These are phyloP conservation scores for Lanzia echinophila DNA, from an alignment of 2,329 filamentous ascomycete genomes.

Conservation along the genomic window DNA sequence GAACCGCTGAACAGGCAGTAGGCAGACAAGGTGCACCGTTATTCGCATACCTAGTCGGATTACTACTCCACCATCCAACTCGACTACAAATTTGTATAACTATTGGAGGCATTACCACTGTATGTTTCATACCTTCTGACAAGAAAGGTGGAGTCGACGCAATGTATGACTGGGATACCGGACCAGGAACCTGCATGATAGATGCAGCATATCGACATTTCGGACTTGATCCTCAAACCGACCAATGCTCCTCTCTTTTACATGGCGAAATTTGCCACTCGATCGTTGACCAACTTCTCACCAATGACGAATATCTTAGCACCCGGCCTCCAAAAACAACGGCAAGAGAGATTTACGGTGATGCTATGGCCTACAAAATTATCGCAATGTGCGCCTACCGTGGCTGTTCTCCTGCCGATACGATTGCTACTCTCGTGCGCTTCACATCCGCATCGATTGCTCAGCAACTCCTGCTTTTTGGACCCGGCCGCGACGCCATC, in stretches of 20 bases:
- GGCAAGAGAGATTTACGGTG: conserved; percentile 29
- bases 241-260: conserved; percentile 20
- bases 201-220: conserved; percentile 28
- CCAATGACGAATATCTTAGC: conserved; percentile 23
- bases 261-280: conserved; percentile 28
- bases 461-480: conserved; percentile 28
- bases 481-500: conserved; percentile 26
- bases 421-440: conserved; percentile 28
- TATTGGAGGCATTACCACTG: conserved; percentile 28
- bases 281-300: conserved; percentile 27
- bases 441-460: conserved; percentile 30
- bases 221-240: conserved; percentile 25
- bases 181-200: conserved; percentile 29
- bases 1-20: conserved; percentile 31
- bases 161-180: conserved; percentile 32
- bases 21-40: conserved; percentile 29
- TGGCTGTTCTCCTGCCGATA: conserved; percentile 26
- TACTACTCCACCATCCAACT: conserved; percentile 29
- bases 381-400: conserved; percentile 24
- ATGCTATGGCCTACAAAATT: conserved; percentile 26
- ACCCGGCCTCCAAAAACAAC: conserved; percentile 29
- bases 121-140: conserved; percentile 28
- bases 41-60: conserved; percentile 27
- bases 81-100: conserved; percentile 29
- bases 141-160: conserved; percentile 29